Base-by-base conservation (phyloP, 1,284 basidiomycete genomes). In the Boletus hoseneyae region DNA sequence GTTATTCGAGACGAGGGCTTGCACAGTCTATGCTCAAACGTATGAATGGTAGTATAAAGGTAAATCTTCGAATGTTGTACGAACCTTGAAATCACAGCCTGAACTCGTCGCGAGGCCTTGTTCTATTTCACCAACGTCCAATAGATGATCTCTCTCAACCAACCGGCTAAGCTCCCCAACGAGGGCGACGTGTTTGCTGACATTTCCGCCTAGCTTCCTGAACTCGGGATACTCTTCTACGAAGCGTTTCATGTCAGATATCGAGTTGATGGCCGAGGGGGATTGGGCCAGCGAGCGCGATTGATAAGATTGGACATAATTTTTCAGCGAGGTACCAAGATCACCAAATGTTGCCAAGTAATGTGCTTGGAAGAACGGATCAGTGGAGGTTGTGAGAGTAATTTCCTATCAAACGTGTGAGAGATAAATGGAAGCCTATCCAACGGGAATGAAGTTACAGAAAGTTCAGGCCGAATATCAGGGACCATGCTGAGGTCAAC, bases 211-310 rank as follows among this genome's bases (percentile, higher is more conserved):
- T 29, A 99, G 78, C 64, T 95, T 95, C 57, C 87, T 79, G 67
- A 99, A 98, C 69, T 99, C 97, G 2, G 97, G 97, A 70, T 97
- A 99, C 61, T 97, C 95, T 67, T 99, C 97, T 3, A 99, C 90
- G 63, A 99, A 99, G 18, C 83, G 83, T 68, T 97, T 97, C 95
- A 97, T 97, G 64, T 99, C 97, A 8, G 87, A 75, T 51, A 99
- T 93, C 0, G 96, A 98, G 66, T 97, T 96, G 59, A 99, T 97
- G 16, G 89, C 77, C 11, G 83, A 82, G 1, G 90, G 84, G 2
- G 83, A 80, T 51, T 90, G 82, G 2, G 87, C 84, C 19, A 90
- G 77, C 15, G 92, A 92, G 47, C 86, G 84, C 18, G 87, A 83
- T 69, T 96, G 92, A 70, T 98, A 99, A 32, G 94, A 90, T 57